phyloP scores from a whole-genome alignment of 148 eudicot genomes.

The Camellia granthamiana region DNA sequence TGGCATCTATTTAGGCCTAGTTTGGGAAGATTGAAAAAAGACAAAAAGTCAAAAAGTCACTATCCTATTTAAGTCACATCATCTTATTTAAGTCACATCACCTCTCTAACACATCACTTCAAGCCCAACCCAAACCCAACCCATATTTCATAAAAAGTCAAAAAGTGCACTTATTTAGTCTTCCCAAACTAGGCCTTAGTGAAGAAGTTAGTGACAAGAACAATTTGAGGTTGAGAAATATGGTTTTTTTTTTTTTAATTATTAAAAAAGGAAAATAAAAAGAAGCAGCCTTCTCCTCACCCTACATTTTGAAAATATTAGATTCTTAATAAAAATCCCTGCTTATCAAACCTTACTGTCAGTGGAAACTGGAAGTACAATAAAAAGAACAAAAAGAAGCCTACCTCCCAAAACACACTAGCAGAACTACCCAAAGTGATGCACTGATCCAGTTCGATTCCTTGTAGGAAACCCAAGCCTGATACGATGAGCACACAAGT shows the following conservation, averaged over 20 bases:
- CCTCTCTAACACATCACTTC: too few species aligned
- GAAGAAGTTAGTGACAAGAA: background rate
- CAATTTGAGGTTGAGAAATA: background rate
- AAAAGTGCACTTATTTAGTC: too few species aligned
- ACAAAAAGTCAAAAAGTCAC: too few species aligned
- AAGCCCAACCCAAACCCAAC: too few species aligned
- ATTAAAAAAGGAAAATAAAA: background rate
- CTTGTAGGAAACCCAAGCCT: conserved; percentile 85
- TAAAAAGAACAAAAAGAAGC: conserved; percentile 7
- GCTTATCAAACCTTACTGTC: background rate
- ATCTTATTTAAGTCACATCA: too few species aligned
- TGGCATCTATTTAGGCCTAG: background rate
- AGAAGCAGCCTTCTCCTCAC: background rate
- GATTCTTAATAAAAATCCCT: background rate
- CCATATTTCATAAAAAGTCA: too few species aligned
- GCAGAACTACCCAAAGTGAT: conserved; percentile 53
- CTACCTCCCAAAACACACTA: conserved; percentile 81
- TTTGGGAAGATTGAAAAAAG: too few species aligned
- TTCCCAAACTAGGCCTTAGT: too few species aligned
- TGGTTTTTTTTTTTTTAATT: background rate
- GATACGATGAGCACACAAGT: conserved; percentile 13
- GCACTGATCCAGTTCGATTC: conserved; percentile 61
- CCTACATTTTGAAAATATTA: background rate
- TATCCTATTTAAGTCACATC: too few species aligned
- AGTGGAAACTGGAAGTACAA: background rate